Evolutionary conservation across 805 yeast genomes (phyloP).

Genomic region (Ogataea chonburiensis): DNA sequence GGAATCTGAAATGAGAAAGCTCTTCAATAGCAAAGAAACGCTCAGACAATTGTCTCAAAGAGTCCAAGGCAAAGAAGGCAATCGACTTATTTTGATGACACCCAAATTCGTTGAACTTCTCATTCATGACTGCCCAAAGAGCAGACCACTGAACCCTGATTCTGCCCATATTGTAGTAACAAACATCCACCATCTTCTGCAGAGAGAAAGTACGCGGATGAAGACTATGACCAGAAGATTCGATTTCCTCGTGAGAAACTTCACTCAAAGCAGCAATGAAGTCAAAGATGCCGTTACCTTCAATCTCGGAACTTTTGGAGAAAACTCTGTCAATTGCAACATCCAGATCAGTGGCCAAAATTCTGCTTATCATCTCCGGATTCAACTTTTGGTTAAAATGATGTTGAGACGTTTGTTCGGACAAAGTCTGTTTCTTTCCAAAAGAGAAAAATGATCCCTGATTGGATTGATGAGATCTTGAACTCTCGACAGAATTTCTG

Average conservation of each 20-base stretch:
- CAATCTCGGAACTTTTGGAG: conserved; percentile 72
- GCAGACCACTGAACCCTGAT: conserved; percentile 96
- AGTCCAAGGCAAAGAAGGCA: conserved; percentile 88
- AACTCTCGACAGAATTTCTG: conserved; percentile 52
- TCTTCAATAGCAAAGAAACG: conserved; percentile 93
- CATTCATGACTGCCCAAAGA: conserved; percentile 92
- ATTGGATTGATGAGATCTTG: conserved; percentile 38
- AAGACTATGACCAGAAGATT: conserved; percentile 74
- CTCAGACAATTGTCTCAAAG: conserved; percentile 88
- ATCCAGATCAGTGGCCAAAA: conserved; percentile 66
- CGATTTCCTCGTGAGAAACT: conserved; percentile 88
- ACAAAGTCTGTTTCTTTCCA: conserved; percentile 49
- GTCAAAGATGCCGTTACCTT: conserved; percentile 81
- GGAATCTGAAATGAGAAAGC: conserved; percentile 92
- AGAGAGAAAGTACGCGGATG: conserved; percentile 90
- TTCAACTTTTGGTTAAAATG: conserved; percentile 70
- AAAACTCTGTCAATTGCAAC: conserved; percentile 86
- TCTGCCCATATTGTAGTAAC: conserved; percentile 96
- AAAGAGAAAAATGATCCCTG: conserved; percentile 56
- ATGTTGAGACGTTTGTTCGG: conserved; percentile 67
- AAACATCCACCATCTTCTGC: conserved; percentile 95
- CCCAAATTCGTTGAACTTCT: conserved; percentile 81
- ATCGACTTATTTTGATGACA: conserved; percentile 74
- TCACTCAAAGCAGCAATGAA: conserved; percentile 85
- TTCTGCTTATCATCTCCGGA: conserved; percentile 52